Conservation (phyloP, 2,329 filamentous ascomycete genomes). For the Colletotrichum tropicale region DNA sequence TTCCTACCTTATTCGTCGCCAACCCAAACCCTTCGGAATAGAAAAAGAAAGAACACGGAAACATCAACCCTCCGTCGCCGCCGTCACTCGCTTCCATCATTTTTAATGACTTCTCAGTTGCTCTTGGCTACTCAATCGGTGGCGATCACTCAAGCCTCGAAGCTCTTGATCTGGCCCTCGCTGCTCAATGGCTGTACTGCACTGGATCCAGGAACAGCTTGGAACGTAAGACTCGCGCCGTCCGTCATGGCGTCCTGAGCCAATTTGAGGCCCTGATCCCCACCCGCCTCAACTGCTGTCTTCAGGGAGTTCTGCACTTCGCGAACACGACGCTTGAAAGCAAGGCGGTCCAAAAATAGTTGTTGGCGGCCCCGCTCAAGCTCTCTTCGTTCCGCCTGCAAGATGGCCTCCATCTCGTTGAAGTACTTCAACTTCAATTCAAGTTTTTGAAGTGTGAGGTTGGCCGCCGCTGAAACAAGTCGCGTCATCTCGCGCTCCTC, state of each 20-base stretch:
- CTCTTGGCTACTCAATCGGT: background rate
- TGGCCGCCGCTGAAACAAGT: slow-evolving; percentile 89
- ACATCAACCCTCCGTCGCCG: background rate
- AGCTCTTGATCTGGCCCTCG: slow-evolving; percentile 61
- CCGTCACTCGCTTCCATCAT: background rate
- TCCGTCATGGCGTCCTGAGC: slow-evolving; percentile 52
- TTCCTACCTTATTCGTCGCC: slow-evolving; percentile 2
- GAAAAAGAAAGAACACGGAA: background rate
- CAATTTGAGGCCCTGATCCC: slow-evolving; percentile 53
- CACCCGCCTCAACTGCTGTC: slow-evolving; percentile 52
- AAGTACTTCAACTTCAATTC: slow-evolving; percentile 97
- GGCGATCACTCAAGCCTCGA: slow-evolving; percentile 48
- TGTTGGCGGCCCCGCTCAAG: slow-evolving; percentile 91
- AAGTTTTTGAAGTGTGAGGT: slow-evolving; percentile 92
- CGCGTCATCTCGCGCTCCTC: slow-evolving; percentile 97
- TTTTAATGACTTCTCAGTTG: background rate
- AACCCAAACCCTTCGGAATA: background rate
- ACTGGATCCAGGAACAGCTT: slow-evolving; percentile 44
- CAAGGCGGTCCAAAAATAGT: slow-evolving; percentile 88
- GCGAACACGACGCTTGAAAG: slow-evolving; percentile 85
- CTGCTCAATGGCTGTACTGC: slow-evolving; percentile 60
- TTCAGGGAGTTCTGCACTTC: slow-evolving; percentile 81
- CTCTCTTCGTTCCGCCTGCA: slow-evolving; percentile 91
- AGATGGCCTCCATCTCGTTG: slow-evolving; percentile 90
- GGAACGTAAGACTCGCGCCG: slow-evolving; percentile 59